Evolutionary conservation across 2,329 filamentous ascomycete species (phyloP), one percentile per base, ranked within the genome.

Genomic region (Whalleya microplaca): DNA sequence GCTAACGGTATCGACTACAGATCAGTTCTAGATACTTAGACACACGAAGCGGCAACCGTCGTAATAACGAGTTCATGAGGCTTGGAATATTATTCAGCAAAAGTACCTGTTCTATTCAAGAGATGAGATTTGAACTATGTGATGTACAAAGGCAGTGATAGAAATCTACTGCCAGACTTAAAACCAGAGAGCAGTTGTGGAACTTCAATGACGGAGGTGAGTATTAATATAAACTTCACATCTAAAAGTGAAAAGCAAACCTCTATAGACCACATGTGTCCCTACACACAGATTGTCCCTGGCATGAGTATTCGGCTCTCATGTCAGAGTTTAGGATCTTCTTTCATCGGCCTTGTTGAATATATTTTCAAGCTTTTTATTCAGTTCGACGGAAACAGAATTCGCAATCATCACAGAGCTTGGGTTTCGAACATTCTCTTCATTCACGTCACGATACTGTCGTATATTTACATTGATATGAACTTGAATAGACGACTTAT

Each of bases 21-120:
- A 69, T 58, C 66, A 67, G 53, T 69, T 69, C 58, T 69, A 69
- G 65, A 69, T 62, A 64, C 54, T 60, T 63, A 55, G 52, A 56
- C 56, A 56, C 53, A 56, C 55, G 48, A 53, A 10, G 32, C 23
- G 20, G 51, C 32, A n/a, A 40, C 51, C 18, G 46, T 48, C 49
- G 48, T 59, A 63, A 49, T 67, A 65, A 67, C 65, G 64, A 66
- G 58, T 53, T 66, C 50, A 66, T 58, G 62, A 66, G 51, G 42
- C 45, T 51, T 56, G 45, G 48, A 54, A 55, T 45, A 51, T 18
- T 47, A 20, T 47, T 23, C 47, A 10, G 48, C 53, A 16, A 32
- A 21, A 21, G 5, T 37, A 41, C 23, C 37, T 50, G 41, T 21
- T 50, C 18, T 29, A 27, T 49, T 37, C 37, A 41, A 12, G 37